Base-by-base conservation (phyloP, 331 rosid species). In the Rhamnella rubrinervis region DNA sequence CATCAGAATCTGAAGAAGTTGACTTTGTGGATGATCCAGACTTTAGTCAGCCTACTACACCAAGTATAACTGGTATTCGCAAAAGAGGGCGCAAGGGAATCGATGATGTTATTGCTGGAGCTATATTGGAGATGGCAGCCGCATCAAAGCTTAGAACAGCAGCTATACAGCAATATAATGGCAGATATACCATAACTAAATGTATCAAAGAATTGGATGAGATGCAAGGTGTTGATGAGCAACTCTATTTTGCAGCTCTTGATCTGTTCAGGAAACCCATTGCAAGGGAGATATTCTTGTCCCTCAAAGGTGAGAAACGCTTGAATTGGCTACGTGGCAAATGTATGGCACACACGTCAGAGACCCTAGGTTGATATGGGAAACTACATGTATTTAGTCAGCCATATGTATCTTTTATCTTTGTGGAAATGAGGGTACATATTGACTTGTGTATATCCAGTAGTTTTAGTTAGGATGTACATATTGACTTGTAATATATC, bases 41-140 rank as follows among this genome's bases (percentile, higher is more conserved):
- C 61, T 71, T 80, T 28, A 75, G 47, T 75, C 88, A 76, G 65
- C 85, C 78, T 71, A 60, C 76, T 17, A 75, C 81, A 1, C 85
- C 88, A 14, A 50, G 73, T 47, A 71, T 79, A 60, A 23, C 78
- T 17, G 57, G 47, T 58, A 80, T 20, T 59, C 88, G 88, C 64
- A 91, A 88, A 80, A 81, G 89, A 80, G 92, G 88, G 47, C 86
- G 96, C 14, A 86, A 68, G 57, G 87, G 96, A 59, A 69, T 80
- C 8, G 89, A 91, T 39, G 83, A 77, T 41, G 89, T 88, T 41
- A 85, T 88, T 59, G 92, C 91, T 1, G 83, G 84, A 6, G 97
- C 93, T 37, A 85, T 91, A 65, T 72, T 81, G 77, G 88, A 86
- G 86, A 91, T 91, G 97, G 91, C 92, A 8, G 78, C 88, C 19